Base-by-base conservation (phyloP, 371 early-diverging fungal genomes). In the Actinomortierella wolfii region DNA sequence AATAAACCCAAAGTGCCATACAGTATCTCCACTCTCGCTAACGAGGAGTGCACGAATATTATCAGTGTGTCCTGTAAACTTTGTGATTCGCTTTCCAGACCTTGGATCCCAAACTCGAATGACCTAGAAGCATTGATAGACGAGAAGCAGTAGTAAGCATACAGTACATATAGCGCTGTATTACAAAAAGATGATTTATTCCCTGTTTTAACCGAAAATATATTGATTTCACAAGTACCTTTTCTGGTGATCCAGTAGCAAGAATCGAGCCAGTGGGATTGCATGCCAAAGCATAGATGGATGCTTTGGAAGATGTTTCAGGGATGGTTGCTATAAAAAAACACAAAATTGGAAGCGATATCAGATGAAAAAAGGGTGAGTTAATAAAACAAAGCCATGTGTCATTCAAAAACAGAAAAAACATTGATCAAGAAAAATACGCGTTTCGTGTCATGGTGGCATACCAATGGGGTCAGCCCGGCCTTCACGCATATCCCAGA, bases 31-130 rank as follows among this genome's bases (percentile, higher is more conserved):
- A 74, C 95, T 97, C 23, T 93, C 86, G 54, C 92, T 90, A 15
- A 98, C 79, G 42, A 97, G 74, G 17, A 97, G 67, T 11, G 93
- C 87, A 49, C 97, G 92, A 29, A 98, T 92, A 61, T 92, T 92
- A 64, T 98, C 98, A 0, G 94, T 92, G 67, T 98, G 98, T 0
- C 98, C 98, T 8, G 89, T 83, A 53, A 98, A 83, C 67, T 88
- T 86, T 18, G 91, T 83, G 40, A 92, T 84, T 56, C 85, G 83
- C 56, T 86, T 85, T 41, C 87, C 89, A 4, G 88, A 81, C 13
- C 86, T 74, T 42, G 94, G 88, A 74, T 98, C 98, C 95, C 95
- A 97, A 23, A 96, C 79, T 39, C 93, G 81, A 23, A 97, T 85
- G 46, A 88, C 68, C 82, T 82, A 59, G 21, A n/a, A n/a, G n/a